Conservation (phyloP, 306 rosid genomes). For the Begonia masoniana region DNA sequence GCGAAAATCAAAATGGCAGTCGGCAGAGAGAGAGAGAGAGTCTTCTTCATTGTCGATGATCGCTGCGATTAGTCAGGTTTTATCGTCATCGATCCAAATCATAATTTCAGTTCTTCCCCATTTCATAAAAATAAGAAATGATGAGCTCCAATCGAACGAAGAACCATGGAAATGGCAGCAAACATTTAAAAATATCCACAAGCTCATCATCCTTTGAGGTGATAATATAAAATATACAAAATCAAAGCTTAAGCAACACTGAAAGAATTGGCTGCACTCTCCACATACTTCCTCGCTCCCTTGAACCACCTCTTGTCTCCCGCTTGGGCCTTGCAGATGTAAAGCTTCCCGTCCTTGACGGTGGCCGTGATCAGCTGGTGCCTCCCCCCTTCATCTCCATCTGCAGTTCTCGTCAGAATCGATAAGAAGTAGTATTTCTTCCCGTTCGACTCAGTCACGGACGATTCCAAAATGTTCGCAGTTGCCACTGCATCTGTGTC, state of each 20-base stretch:
- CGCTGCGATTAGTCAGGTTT: too few species aligned
- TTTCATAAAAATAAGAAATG: too few species aligned
- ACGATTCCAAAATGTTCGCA: constrained; percentile 63
- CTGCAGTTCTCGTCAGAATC: constrained; percentile 94
- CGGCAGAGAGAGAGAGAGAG: too few species aligned
- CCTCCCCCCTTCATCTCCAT: constrained; percentile 97
- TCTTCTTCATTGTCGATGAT: too few species aligned
- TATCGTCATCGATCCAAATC: too few species aligned
- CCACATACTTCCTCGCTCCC: constrained; percentile 86
- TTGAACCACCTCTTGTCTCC: constrained; percentile 99
- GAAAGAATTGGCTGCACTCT: constrained; percentile 63
- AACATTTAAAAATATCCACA: too few species aligned
- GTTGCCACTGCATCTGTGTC: constrained; percentile 69
- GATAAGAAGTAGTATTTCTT: constrained; percentile 51
- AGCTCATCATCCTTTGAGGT: too few species aligned
- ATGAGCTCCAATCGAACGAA: too few species aligned
- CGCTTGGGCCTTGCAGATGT: constrained; percentile 92
- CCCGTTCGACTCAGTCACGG: constrained; percentile 27
- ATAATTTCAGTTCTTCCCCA: too few species aligned
- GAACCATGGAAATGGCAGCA: too few species aligned
- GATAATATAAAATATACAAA: too few species aligned
- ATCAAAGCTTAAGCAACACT: constrained; percentile 57
- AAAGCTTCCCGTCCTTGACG: constrained; percentile 76
- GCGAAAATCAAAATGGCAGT: too few species aligned
- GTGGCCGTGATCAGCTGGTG: constrained; percentile 79